Evolutionary conservation across 139 green algal genomes (phyloP), one percentile per base, ranked within the genome.

Genomic region (Chlamydomonas sp.): DNA sequence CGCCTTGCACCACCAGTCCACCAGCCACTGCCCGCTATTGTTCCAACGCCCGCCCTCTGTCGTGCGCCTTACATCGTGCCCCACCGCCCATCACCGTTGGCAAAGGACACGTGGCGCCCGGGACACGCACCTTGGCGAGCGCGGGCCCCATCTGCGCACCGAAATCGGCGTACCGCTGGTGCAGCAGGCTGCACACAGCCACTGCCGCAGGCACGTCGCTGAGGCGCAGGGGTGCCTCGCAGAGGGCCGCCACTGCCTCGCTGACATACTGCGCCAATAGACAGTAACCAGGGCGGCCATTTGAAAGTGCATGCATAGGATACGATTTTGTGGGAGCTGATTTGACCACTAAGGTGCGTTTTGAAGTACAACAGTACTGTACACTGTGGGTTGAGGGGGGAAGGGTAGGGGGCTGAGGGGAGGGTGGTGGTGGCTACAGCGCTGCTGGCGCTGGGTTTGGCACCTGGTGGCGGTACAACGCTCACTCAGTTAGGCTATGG

Each of bases 181-280:
- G 97, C 74, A 99, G 92, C 57, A 91, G 72, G 59, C 92, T 96
- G 91, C 93, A 97, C 68, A 98, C 93, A 81, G 95, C 88, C 5
- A 98, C 85, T 6, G 96, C 97, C 16, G 97, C 97, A 49, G 91
- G 78, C 5, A 98, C 88, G 81, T 99, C 97, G 63, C 90, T 91
- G 5, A 88, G 82, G 59, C 96, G 98, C 12, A 98, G 86, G n/a
- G 93, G 95, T 7, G 95, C 95, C 82, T 99, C 98, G 10, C 88
- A 87, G 17, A 99, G 88, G 1, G 97, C 97, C 4, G 91, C 84
- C 12, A 97, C 97, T 12, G 95, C 96, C 87, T 99, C 97, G 59
- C 87, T 98, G 49, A 99, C 95, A 83, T 99, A 99, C 94, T 99
- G 91, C 76, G 88, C 20, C 2, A 2, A 77, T 10, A 0, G 77